These are phyloP conservation scores for Vigna radiata DNA, from an alignment of 306 rosid species.

Conservation along the genomic window DNA sequence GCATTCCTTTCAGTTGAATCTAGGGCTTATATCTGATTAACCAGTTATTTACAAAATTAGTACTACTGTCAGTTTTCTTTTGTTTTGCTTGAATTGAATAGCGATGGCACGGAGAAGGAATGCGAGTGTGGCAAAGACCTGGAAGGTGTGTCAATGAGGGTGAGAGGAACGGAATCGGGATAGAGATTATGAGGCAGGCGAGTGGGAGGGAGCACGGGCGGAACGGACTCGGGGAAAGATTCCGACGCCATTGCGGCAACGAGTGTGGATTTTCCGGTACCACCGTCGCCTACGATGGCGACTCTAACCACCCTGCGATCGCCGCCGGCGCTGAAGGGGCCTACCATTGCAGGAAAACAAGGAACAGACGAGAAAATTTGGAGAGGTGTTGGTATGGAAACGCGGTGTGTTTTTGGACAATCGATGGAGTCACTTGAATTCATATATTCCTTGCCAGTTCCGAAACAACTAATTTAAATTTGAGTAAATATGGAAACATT, in stretches of 20 bases:
- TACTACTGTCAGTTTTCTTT: neutral
- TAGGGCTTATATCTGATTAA: conserved; percentile 26
- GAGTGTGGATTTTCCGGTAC: conserved; percentile 79
- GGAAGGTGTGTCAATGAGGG: conserved; percentile 47
- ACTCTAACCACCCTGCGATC: conserved; percentile 10
- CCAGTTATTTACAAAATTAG: neutral
- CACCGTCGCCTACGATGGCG: conserved; percentile 55
- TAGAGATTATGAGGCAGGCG: conserved; percentile 40
- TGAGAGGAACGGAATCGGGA: conserved; percentile 40
- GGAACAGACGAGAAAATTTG: neutral
- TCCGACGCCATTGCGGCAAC: conserved; percentile 44
- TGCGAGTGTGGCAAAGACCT: conserved; percentile 37
- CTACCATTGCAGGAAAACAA: conserved; percentile 34
- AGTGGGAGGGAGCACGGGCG: conserved; percentile 42
- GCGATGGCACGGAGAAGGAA: neutral
- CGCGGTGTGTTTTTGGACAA: neutral
- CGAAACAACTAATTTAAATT: neutral
- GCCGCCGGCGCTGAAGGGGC: conserved; percentile 14
- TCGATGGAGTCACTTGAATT: neutral
- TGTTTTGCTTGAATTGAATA: neutral
- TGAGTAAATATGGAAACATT: too few relatives aligned
- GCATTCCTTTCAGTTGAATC: neutral
- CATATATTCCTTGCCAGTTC: neutral
- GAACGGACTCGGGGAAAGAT: conserved; percentile 41
- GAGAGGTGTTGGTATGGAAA: neutral